phyloP scores from a whole-genome alignment of 495 filamentous ascomycete genomes.

The Xylaria longipes region DNA sequence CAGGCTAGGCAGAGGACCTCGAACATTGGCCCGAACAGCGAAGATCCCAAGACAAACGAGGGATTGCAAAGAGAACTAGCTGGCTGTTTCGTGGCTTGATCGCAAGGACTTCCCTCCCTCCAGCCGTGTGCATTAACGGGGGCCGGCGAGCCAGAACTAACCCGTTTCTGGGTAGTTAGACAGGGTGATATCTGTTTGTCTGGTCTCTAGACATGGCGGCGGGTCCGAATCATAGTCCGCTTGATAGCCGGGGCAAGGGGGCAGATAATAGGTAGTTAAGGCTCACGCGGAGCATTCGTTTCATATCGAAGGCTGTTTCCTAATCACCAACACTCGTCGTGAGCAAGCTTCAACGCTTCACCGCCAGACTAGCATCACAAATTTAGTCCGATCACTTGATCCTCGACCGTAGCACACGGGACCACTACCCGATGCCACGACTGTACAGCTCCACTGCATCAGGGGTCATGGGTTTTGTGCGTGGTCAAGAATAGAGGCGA shows the following conservation, averaged over 20 bases:
- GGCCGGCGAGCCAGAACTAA: neutral
- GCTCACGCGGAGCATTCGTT: neutral
- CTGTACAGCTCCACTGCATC: neutral
- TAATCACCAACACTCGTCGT: conserved; percentile 12
- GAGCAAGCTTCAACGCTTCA: conserved; percentile 12
- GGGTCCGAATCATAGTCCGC: conserved; percentile 2
- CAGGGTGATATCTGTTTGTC: neutral
- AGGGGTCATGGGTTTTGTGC: neutral
- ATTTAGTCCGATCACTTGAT: conserved; percentile 20
- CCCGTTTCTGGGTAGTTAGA: neutral
- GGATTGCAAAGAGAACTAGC: neutral
- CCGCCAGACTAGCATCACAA: conserved; percentile 20
- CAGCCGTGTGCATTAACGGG: neutral
- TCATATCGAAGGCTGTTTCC: neutral
- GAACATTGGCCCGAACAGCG: neutral
- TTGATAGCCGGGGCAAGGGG: neutral
- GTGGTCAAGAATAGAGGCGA: neutral
- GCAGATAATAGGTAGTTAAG: neutral
- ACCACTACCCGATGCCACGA: conserved; percentile 18
- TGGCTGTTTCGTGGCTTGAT: conserved; percentile 2
- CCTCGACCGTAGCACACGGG: conserved; percentile 11
- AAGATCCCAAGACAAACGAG: conserved; percentile 9
- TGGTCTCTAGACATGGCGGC: neutral
- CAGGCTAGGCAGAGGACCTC: neutral
- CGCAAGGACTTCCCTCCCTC: conserved; percentile 1